These are phyloP conservation scores for Fusarium sp. DNA, from an alignment of 2,329 filamentous ascomycete genomes.

Conservation along the genomic window DNA sequence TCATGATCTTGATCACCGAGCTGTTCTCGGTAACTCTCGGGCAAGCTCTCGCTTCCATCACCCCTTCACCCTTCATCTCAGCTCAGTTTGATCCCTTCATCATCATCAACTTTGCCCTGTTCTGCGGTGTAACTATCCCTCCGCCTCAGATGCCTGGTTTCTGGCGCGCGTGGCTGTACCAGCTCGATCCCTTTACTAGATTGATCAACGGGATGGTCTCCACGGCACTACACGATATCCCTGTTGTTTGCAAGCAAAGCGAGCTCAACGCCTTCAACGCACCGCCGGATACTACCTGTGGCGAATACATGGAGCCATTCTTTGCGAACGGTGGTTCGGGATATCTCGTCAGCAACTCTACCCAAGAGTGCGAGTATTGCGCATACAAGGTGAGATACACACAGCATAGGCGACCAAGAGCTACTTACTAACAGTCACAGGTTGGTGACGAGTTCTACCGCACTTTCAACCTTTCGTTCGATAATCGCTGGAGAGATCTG, in stretches of 20 bases:
- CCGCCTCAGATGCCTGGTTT: slow-evolving; percentile 76
- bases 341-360: slow-evolving; percentile 74
- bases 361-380: slow-evolving; percentile 79
- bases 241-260: slow-evolving; percentile 58
- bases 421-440: slow-evolving; percentile 82
- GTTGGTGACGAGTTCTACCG: slow-evolving; percentile 83
- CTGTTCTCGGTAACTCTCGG: slow-evolving; percentile 84
- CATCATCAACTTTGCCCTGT: slow-evolving; percentile 83
- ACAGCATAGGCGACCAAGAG: slow-evolving; percentile 68
- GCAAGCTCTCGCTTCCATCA: slow-evolving; percentile 79
- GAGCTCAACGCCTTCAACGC: slow-evolving; percentile 72
- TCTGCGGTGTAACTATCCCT: slow-evolving; percentile 88
- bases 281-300: slow-evolving; percentile 56
- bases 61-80: slow-evolving; percentile 80
- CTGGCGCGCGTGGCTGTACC: slow-evolving; percentile 80
- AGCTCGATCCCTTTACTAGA: slow-evolving; percentile 70
- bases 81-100: slow-evolving; percentile 83
- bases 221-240: slow-evolving; percentile 65
- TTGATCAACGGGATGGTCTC: slow-evolving; percentile 71
- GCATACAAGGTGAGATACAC: slow-evolving; percentile 69
- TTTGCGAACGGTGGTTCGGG: slow-evolving; percentile 68
- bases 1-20: slow-evolving; percentile 85
- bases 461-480: slow-evolving; percentile 71
- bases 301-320: slow-evolving; percentile 42
- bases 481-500: slow-evolving; percentile 80